Evolutionary conservation across 208 protist species (phyloP).

Genomic region (Trypanosoma mega): DNA sequence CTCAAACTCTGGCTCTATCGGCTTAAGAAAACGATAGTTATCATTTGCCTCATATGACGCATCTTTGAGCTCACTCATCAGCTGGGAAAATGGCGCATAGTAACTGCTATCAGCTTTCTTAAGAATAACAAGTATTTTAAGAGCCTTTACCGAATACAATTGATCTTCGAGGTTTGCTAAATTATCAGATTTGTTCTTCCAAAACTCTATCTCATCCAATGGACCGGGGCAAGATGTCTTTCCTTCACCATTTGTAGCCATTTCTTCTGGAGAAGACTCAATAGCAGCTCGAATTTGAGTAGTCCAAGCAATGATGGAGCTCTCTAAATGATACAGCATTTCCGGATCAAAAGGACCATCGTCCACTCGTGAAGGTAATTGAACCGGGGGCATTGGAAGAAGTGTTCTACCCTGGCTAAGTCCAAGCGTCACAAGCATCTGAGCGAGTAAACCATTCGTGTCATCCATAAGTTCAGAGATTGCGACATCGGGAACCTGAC

Average conservation of each 20-base stretch:
- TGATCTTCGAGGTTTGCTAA: constrained; percentile 92
- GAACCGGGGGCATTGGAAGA: constrained; percentile 89
- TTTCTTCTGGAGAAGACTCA: constrained; percentile 80
- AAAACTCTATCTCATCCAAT: constrained; percentile 95
- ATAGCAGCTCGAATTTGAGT: constrained; percentile 91
- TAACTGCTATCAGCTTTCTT: constrained; percentile 91
- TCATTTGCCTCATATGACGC: constrained; percentile 83
- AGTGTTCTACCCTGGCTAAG: constrained; percentile 92
- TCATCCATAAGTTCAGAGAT: constrained; percentile 91
- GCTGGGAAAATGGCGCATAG: constrained; percentile 82
- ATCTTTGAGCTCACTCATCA: constrained; percentile 89
- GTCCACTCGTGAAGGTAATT: constrained; percentile 77
- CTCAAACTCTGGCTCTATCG: constrained; percentile 84
- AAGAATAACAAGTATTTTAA: constrained; percentile 92
- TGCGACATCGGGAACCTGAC: constrained; percentile 92
- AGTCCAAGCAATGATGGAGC: constrained; percentile 92
- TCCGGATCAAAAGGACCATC: constrained; percentile 86
- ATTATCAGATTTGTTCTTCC: constrained; percentile 94
- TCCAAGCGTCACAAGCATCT: constrained; percentile 91
- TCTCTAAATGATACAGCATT: constrained; percentile 91
- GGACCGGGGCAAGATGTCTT: constrained; percentile 86
- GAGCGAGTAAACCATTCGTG: constrained; percentile 84
- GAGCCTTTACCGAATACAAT: constrained; percentile 88
- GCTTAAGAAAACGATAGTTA: constrained; percentile 92
- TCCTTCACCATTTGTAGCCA: constrained; percentile 57